Evolutionary conservation across 2,329 filamentous ascomycete species (phyloP).

Genomic region (Fusarium pininemorale): DNA sequence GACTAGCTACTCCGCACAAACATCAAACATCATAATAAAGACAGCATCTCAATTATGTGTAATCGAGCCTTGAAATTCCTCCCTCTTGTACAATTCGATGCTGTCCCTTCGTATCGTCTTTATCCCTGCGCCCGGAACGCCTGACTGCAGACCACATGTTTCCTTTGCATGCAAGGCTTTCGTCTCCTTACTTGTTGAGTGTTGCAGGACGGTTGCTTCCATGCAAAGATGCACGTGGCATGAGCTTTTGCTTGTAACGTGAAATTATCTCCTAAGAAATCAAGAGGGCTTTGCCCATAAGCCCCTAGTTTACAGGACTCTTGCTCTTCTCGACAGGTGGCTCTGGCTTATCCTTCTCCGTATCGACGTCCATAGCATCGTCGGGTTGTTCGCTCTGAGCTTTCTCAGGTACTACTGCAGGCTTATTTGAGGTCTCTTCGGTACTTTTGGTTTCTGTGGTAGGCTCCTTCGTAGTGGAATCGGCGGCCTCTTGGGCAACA

Average conservation of each 20-base stretch:
- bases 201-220: not conserved
- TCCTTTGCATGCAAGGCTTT: conserved; percentile 21
- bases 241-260: conserved; percentile 25
- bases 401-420: conserved; percentile 22
- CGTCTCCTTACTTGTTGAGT: not conserved
- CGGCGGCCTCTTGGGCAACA: conserved; percentile 8
- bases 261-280: conserved; percentile 25
- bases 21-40: conserved; percentile 23
- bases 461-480: conserved; percentile 20
- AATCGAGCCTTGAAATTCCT: not conserved
- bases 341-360: conserved; percentile 43
- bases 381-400: conserved; percentile 31
- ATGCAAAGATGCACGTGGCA: conserved; percentile 10
- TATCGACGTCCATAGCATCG: conserved; percentile 50
- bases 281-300: not conserved
- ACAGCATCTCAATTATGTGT: conserved; percentile 2
- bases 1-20: conserved; percentile 11
- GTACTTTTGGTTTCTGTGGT: conserved; percentile 25
- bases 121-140: conserved; percentile 42
- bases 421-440: conserved; percentile 33
- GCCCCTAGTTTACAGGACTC: conserved; percentile 35
- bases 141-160: conserved; percentile 37
- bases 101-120: conserved; percentile 17
- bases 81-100: conserved; percentile 6
- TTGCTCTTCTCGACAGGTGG: conserved; percentile 43